Conservation (phyloP, 2,329 filamentous ascomycete genomes). For the Lithohypha guttulata region DNA sequence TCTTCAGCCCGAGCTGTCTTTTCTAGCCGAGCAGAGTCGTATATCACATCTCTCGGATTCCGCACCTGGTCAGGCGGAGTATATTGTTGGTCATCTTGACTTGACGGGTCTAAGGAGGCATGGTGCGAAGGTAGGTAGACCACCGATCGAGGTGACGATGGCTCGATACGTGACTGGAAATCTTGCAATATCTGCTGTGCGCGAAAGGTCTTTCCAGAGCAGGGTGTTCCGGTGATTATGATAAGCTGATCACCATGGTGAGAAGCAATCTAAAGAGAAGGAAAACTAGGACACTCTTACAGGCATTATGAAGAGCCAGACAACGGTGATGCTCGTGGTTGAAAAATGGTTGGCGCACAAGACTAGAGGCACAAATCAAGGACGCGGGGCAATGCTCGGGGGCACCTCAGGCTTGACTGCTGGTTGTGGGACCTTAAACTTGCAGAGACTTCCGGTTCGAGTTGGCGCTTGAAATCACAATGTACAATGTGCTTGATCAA, state of each 20-base stretch:
- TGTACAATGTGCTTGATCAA: too few species aligned
- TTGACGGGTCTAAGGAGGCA: slow-evolving; percentile 32
- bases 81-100: slow-evolving; percentile 38
- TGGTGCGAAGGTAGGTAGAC: slow-evolving; percentile 42
- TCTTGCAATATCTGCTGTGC: slow-evolving; percentile 45
- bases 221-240: slow-evolving; percentile 52
- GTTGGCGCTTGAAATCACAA: too few species aligned
- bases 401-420: too few species aligned
- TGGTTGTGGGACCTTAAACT: too few species aligned
- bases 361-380: not conserved
- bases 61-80: slow-evolving; percentile 33
- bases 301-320: slow-evolving; percentile 13
- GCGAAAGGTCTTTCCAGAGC: slow-evolving; percentile 52
- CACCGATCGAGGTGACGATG: slow-evolving; percentile 28
- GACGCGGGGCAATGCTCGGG: too few species aligned
- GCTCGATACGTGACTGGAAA: slow-evolving; percentile 35
- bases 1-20: slow-evolving; percentile 54
- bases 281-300: slow-evolving; percentile 11
- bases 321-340: too few species aligned
- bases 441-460: too few species aligned
- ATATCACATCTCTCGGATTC: slow-evolving; percentile 23
- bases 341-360: not conserved
- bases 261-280: too few species aligned
- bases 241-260: slow-evolving; percentile 39
- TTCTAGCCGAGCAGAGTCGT: slow-evolving; percentile 30